Conservation (phyloP, 1,284 basidiomycete genomes). For the Bondarzewia mesenterica region DNA sequence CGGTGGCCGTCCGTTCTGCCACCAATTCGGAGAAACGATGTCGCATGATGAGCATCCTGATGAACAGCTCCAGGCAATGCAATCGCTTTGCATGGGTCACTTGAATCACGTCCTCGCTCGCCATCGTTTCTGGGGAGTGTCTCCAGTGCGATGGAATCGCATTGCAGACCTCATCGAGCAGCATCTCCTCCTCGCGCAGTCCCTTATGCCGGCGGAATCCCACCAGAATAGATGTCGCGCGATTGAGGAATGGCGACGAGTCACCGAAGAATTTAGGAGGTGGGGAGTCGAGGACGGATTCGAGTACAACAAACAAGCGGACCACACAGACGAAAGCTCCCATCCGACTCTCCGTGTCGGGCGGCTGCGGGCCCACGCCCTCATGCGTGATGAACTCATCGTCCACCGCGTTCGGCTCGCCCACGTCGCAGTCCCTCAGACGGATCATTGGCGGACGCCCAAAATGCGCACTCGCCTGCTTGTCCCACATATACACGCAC, state of each 20-base stretch:
- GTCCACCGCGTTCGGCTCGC: conserved; percentile 77
- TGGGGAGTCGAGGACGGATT: conserved; percentile 67
- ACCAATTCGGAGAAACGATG: conserved; percentile 68
- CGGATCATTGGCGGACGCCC: conserved; percentile 81
- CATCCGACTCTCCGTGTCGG: conserved; percentile 67
- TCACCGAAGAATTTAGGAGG: conserved; percentile 52
- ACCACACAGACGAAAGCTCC: conserved; percentile 71
- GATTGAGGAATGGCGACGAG: conserved; percentile 51
- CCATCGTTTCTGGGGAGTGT: conserved; percentile 72
- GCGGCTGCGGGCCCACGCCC: conserved; percentile 56
- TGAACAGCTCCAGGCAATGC: conserved; percentile 79
- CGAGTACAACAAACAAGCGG: conserved; percentile 76
- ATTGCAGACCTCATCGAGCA: conserved; percentile 72
- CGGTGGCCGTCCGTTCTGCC: conserved; percentile 48
- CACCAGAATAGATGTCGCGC: conserved; percentile 48
- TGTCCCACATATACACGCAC: conserved; percentile 92
- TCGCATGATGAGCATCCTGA: conserved; percentile 72
- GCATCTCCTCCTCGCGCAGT: conserved; percentile 68
- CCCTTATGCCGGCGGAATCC: conserved; percentile 51
- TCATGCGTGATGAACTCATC: conserved; percentile 81
- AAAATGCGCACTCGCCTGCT: conserved; percentile 78
- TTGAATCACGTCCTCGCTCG: conserved; percentile 79
- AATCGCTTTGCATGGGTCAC: conserved; percentile 82
- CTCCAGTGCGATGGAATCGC: conserved; percentile 72
- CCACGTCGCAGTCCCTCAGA: conserved; percentile 79